phyloP scores from a whole-genome alignment of 805 yeast species.

The Sugiyamaella floridensis region DNA sequence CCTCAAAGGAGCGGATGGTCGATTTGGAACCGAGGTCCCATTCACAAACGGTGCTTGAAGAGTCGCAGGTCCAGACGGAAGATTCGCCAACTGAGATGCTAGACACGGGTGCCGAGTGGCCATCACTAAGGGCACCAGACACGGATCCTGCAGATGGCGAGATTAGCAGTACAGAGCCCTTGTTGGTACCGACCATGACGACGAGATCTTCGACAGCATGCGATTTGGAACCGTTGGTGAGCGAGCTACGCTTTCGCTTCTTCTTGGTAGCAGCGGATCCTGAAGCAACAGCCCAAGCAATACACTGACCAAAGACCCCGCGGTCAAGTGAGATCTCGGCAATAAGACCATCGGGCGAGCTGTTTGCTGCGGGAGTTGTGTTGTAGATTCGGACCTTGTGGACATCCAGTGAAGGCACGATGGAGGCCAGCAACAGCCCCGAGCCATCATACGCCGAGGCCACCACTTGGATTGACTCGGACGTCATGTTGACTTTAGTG shows the following conservation, averaged over 20 bases:
- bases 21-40: slow-evolving; percentile 50
- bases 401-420: slow-evolving; percentile 58
- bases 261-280: slow-evolving; percentile 16
- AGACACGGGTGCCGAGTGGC: slow-evolving; percentile 41
- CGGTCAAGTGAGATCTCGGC: slow-evolving; percentile 49
- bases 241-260: slow-evolving; percentile 27
- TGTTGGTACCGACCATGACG: slow-evolving; percentile 56
- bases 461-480: slow-evolving; percentile 13
- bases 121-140: slow-evolving; percentile 44
- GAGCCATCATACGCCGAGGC: slow-evolving; percentile 48
- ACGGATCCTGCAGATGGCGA: slow-evolving; percentile 60
- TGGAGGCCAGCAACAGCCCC: slow-evolving; percentile 59
- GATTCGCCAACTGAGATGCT: slow-evolving; percentile 41
- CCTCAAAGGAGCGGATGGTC: slow-evolving; percentile 26
- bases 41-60: slow-evolving; percentile 49
- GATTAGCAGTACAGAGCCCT: slow-evolving; percentile 58
- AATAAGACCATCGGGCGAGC: slow-evolving; percentile 28
- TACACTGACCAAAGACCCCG: slow-evolving; percentile 40
- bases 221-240: slow-evolving; percentile 9
- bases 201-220: slow-evolving; percentile 36
- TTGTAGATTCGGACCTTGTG: slow-evolving; percentile 64
- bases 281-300: slow-evolving; percentile 44
- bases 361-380: slow-evolving; percentile 21
- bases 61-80: slow-evolving; percentile 52
- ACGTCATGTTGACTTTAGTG: slow-evolving; percentile 28